Base-by-base conservation (phyloP, 257 asterid species). In the Solanum gandarillasii region DNA sequence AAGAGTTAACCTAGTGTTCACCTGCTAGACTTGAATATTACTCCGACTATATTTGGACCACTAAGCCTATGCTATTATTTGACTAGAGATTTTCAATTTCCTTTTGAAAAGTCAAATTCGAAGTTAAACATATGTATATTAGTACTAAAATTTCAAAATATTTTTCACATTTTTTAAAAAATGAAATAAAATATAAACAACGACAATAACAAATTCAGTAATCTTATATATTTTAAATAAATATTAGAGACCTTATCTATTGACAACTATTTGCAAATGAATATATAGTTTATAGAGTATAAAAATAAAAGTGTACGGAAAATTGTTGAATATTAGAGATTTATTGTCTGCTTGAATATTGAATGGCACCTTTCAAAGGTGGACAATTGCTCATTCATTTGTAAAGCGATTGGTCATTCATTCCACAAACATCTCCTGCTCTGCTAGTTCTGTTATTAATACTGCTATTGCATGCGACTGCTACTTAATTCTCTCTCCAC, bases 291-390 rank as follows among this genome's bases (percentile, higher is more conserved):
- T 48, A 48, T 13, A 41, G 48, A 41, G 48, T 41, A 55, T 5
- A 48, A 48, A 48, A 58, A 58, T 9, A 60, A 9, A 60, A 23
- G 32, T 34, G 29, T 34, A 73, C 16, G 29, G 27, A 18, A 75
- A 18, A 75, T 75, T 10, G 46, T 21, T 34, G 23, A 32, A 73
- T 18, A 35, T 18, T 18, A 9, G 4, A 12, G 14, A 32, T 2
- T 60, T 90, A 1, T 88, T 91, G 90, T 92, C 94, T 90, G 78
- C 82, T 60, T 87, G 89, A 83, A 88, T 90, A 89, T 90, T 87
- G 92, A 93, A 67, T 87, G 73, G 78, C 90, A 87, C 90, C 93
- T 93, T 93, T 95, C 95, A 90, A 34, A 90, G 81, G 85, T 91
- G 89, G 95, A 92, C 95, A 94, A 25, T 0, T 8, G 9, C 27